These are phyloP conservation scores for Clavispora asparagi DNA, from an alignment of 805 yeast genomes.

Conservation along the genomic window DNA sequence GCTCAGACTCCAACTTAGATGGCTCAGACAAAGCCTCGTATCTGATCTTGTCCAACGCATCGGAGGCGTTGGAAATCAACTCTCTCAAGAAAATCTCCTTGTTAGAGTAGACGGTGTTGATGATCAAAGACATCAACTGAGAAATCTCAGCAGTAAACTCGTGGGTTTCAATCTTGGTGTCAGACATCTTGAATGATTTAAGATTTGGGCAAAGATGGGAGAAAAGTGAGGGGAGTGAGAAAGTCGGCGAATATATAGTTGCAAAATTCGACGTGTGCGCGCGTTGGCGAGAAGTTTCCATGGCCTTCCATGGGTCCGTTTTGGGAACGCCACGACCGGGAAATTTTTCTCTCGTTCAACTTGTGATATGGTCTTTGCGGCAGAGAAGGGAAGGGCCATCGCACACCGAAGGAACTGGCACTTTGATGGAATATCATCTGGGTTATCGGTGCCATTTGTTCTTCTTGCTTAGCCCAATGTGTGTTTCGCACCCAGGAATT, in stretches of 20 bases:
- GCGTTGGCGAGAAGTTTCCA: conserved; percentile 23
- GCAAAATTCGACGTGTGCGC: conserved; percentile 6
- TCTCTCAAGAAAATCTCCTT: conserved; percentile 99
- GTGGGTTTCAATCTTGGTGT: conserved; percentile 65
- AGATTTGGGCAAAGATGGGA: neutral
- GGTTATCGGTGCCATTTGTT: no score
- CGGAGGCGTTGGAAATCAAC: conserved; percentile 96
- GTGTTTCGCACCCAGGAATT: neutral
- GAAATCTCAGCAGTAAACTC: conserved; percentile 99
- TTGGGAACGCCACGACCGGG: neutral
- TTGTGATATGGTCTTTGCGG: no score
- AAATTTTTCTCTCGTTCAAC: neutral
- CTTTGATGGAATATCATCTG: neutral
- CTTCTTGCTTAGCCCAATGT: no score
- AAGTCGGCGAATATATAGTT: conserved; percentile 5
- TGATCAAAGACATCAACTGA: conserved; percentile 99
- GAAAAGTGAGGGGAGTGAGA: neutral
- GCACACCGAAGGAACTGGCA: no score
- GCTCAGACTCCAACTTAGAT: conserved; percentile 86
- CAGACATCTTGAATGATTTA: conserved; percentile 35
- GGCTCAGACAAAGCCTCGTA: conserved; percentile 94
- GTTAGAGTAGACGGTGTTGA: conserved; percentile 99
- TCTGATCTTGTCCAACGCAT: conserved; percentile 98
- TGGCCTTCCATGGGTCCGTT: conserved; percentile 21
- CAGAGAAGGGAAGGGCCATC: no score